phyloP scores from a whole-genome alignment of 768 basidiomycete species.

The Boletus reticulatus region DNA sequence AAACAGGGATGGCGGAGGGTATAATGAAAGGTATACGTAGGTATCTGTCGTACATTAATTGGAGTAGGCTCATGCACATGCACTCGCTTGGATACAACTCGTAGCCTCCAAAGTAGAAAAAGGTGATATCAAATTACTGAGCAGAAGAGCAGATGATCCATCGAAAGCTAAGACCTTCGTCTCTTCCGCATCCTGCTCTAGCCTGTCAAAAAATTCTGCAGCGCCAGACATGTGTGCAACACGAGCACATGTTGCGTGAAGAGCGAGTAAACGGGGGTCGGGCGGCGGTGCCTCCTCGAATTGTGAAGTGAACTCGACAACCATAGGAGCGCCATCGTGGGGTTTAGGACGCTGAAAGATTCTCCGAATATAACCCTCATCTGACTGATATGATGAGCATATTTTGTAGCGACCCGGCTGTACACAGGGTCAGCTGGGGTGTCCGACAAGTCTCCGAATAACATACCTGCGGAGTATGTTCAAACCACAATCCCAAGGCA shows the following conservation, averaged over 20 bases:
- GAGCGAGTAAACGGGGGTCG: not conserved
- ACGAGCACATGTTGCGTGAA: constrained; percentile 3
- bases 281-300: not conserved
- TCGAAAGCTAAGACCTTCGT: not conserved
- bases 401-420: not conserved
- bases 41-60: too few relatives aligned
- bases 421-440: not conserved
- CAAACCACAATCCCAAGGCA: not conserved
- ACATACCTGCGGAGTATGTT: not conserved
- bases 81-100: too few relatives aligned
- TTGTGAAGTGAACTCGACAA: not conserved
- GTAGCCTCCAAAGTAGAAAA: too few relatives aligned
- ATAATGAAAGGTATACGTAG: too few relatives aligned
- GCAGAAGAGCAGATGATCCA: not conserved
- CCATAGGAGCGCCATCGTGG: not conserved
- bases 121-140: not conserved
- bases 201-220: not conserved
- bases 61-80: too few relatives aligned
- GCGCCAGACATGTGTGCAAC: constrained; percentile 4
- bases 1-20: too few relatives aligned
- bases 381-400: not conserved
- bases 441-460: not conserved
- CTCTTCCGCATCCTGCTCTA: not conserved
- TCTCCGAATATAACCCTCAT: too few relatives aligned
- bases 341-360: too few relatives aligned